Conservation (phyloP, 2,329 filamentous ascomycete genomes). For the Epichloe aotearoae region DNA sequence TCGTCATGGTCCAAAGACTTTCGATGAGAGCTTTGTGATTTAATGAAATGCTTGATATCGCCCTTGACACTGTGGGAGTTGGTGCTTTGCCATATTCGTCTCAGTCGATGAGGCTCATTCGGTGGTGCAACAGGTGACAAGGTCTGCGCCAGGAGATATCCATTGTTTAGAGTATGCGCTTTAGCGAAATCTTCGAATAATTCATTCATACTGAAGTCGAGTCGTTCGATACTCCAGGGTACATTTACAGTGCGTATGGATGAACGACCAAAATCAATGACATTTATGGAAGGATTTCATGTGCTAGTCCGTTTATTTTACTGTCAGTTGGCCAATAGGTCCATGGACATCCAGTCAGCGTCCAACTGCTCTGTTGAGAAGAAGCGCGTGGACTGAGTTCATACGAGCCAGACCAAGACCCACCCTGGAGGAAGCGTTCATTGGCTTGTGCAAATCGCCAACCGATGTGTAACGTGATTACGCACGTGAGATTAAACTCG, state of each 20-base stretch:
- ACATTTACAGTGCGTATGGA: not conserved
- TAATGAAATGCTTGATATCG: conserved; percentile 62
- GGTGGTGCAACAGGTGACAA: conserved; percentile 57
- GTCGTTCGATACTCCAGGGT: not conserved
- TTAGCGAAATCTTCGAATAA: conserved; percentile 61
- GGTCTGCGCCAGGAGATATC: conserved; percentile 60
- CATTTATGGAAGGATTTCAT: not conserved
- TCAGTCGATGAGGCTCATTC: conserved; percentile 50
- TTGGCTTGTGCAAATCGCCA: not conserved
- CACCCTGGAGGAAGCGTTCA: not conserved
- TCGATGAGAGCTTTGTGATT: conserved; percentile 41
- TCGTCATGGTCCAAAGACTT: conserved; percentile 51
- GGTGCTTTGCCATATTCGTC: conserved; percentile 57
- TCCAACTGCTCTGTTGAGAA: no score
- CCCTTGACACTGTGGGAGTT: conserved; percentile 51
- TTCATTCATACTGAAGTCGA: conserved; percentile 46
- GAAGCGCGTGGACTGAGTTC: no score
- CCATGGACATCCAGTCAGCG: no score
- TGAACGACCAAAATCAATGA: not conserved
- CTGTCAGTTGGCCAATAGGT: not conserved
- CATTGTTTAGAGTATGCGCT: conserved; percentile 52
- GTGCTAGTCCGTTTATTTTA: not conserved
- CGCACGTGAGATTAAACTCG: conserved; percentile 5
- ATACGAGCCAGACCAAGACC: not conserved
- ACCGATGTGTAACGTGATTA: not conserved